phyloP scores from a whole-genome alignment of 2,329 filamentous ascomycete genomes.

The Fusarium pseudoanthophilum region DNA sequence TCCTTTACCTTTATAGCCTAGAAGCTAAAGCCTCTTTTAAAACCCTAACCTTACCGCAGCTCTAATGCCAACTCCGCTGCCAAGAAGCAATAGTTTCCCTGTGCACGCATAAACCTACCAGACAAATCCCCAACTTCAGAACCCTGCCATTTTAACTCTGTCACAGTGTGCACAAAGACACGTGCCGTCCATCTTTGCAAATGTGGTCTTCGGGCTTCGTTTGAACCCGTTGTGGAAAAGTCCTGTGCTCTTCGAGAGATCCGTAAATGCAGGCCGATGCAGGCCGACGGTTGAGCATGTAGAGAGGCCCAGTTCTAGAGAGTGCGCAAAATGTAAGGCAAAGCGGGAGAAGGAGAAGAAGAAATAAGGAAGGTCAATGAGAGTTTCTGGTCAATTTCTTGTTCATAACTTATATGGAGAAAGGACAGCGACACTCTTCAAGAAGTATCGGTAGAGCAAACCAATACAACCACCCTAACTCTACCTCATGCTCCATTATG shows the following conservation, averaged over 20 bases:
- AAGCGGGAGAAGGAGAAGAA: neutral
- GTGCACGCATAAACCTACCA: accelerated
- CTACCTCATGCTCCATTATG: neutral
- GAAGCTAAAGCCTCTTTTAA: too few relatives aligned
- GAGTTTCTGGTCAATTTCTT: accelerated
- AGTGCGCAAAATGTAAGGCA: neutral
- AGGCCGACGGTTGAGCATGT: neutral
- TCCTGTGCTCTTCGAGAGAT: neutral
- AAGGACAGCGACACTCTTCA: accelerated
- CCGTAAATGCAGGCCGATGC: accelerated
- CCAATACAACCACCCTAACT: accelerated
- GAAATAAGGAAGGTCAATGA: neutral
- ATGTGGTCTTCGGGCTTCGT: neutral
- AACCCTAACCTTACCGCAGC: too few relatives aligned
- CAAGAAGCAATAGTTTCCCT: neutral
- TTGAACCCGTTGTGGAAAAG: neutral
- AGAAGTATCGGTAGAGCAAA: too few relatives aligned
- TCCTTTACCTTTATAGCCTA: too few relatives aligned
- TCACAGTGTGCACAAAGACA: neutral
- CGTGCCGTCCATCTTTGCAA: neutral
- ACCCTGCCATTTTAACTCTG: accelerated
- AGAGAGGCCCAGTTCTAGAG: neutral
- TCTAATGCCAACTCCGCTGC: too few relatives aligned
- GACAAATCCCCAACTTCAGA: too few relatives aligned
- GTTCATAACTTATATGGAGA: accelerated